phyloP scores from a whole-genome alignment of 495 filamentous ascomycete genomes.

The Platismatia glauca region DNA sequence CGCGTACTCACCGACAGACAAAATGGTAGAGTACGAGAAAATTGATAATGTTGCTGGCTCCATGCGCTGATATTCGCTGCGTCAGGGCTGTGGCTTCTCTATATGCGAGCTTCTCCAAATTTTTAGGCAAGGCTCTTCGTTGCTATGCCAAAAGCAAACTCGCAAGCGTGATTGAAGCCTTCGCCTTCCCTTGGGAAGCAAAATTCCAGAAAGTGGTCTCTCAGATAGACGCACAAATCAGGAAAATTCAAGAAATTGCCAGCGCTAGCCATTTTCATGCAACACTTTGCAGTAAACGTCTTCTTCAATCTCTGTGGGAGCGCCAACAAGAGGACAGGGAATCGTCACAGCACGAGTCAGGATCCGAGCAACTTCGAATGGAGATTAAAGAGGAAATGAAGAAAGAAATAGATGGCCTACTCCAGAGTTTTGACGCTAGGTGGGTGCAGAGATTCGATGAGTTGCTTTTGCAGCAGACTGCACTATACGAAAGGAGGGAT shows the following conservation, averaged over 20 bases:
- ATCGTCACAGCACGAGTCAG: neutral
- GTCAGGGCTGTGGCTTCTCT: constrained; percentile 12
- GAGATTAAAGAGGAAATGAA: constrained; percentile 17
- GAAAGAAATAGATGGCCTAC: constrained; percentile 3
- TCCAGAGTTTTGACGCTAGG: constrained; percentile 6
- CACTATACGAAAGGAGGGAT: neutral
- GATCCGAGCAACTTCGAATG: constrained; percentile 6
- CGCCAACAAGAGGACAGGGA: constrained; percentile 10
- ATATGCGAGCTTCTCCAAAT: constrained; percentile 18
- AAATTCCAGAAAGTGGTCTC: constrained; percentile 15
- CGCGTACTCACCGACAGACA: constrained; percentile 16
- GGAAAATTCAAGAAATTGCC: constrained; percentile 15
- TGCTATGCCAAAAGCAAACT: constrained; percentile 17
- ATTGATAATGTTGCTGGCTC: neutral
- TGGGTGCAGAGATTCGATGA: constrained; percentile 19
- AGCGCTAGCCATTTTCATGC: constrained; percentile 12
- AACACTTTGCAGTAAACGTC: constrained; percentile 2
- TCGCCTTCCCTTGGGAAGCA: constrained; percentile 20
- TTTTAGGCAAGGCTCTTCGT: constrained; percentile 17
- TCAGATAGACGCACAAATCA: constrained; percentile 13
- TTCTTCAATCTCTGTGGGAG: constrained; percentile 8
- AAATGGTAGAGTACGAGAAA: constrained; percentile 15
- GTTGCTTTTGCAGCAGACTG: constrained; percentile 10
- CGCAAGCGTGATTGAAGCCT: constrained; percentile 8
- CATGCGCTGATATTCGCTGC: neutral